A percentile compares a stretch with the other conserved stretches of the same genome.
Evolutionary conservation across 345 rosid genomes (phyloP).

Genomic region (Stellera chamaejasme): DNA sequence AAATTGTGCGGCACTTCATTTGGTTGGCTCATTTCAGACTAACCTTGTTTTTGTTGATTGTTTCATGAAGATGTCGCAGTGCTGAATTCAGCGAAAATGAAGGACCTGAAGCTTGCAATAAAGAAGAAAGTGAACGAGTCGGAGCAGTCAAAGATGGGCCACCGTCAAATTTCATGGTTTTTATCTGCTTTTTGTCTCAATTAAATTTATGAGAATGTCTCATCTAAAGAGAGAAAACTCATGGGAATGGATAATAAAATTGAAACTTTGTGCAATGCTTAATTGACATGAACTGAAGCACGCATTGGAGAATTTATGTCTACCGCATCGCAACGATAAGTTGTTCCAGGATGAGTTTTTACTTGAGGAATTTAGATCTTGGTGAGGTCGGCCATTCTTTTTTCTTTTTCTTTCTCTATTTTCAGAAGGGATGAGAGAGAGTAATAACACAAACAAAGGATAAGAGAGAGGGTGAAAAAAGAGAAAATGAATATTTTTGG

Average conservation of each 20-base stretch:
- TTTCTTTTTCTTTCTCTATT: too few relatives aligned
- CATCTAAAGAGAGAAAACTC: too few relatives aligned
- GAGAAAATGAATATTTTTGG: too few relatives aligned
- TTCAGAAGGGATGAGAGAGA: too few relatives aligned
- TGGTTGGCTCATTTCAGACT: constrained; percentile 19
- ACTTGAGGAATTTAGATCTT: constrained; percentile 63
- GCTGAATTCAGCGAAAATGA: constrained; percentile 73
- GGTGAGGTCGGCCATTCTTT: too few relatives aligned
- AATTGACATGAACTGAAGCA: constrained; percentile 48
- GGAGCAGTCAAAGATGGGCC: constrained; percentile 90
- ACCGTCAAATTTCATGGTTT: constrained; percentile 91
- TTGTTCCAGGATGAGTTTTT: constrained; percentile 50
- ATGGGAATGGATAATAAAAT: not conserved
- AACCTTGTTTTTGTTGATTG: constrained; percentile 4
- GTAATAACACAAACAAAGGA: too few relatives aligned
- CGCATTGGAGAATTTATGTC: constrained; percentile 67
- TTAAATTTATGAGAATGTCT: not conserved
- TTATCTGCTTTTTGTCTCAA: not conserved
- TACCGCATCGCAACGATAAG: constrained; percentile 53
- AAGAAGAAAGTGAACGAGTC: constrained; percentile 57
- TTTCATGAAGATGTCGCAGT: constrained; percentile 48
- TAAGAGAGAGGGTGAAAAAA: too few relatives aligned
- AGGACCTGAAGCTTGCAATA: constrained; percentile 72
- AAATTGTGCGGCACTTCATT: constrained; percentile 63
- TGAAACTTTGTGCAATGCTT: not conserved